A percentile compares a stretch with the other conserved stretches of the same genome.
phyloP scores from a whole-genome alignment of 257 asterid genomes.

The Capsicum rhomboideum region DNA sequence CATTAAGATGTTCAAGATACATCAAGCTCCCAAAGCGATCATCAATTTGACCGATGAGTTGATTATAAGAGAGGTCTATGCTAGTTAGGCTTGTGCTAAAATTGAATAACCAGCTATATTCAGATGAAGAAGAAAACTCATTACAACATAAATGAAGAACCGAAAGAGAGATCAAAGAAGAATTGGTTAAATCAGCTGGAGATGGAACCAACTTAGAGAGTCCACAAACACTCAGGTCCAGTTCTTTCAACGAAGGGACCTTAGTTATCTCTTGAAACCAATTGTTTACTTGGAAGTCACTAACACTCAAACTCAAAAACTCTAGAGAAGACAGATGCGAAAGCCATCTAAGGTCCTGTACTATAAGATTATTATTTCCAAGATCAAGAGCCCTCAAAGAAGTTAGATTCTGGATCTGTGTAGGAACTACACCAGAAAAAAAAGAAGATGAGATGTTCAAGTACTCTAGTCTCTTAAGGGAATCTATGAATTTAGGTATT shows the following conservation, averaged over 20 bases:
- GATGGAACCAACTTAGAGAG: neutral
- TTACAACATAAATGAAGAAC: neutral
- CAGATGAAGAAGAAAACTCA: neutral
- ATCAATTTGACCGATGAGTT: neutral
- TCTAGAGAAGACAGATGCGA: neutral
- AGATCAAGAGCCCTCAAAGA: slow-evolving; percentile 1
- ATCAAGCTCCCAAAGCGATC: neutral
- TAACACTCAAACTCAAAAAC: neutral
- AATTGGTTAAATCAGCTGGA: neutral
- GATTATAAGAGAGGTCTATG: neutral
- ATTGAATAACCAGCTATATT: slow-evolving; percentile 10
- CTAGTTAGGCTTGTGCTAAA: neutral
- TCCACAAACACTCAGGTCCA: neutral
- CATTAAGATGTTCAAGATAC: neutral
- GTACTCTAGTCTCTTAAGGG: neutral
- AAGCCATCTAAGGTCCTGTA: neutral
- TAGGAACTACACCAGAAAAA: slow-evolving; percentile 12
- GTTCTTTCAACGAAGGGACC: neutral
- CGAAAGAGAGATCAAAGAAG: slow-evolving; percentile 9
- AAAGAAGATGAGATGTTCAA: neutral
- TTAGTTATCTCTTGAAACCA: neutral
- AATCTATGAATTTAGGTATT: slow-evolving; percentile 4
- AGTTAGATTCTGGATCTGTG: slow-evolving; percentile 1
- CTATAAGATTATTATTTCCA: neutral
- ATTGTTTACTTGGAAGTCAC: neutral